These are phyloP conservation scores for Pleurotus citrinopileatus DNA, from an alignment of 768 basidiomycete species.

Conservation along the genomic window DNA sequence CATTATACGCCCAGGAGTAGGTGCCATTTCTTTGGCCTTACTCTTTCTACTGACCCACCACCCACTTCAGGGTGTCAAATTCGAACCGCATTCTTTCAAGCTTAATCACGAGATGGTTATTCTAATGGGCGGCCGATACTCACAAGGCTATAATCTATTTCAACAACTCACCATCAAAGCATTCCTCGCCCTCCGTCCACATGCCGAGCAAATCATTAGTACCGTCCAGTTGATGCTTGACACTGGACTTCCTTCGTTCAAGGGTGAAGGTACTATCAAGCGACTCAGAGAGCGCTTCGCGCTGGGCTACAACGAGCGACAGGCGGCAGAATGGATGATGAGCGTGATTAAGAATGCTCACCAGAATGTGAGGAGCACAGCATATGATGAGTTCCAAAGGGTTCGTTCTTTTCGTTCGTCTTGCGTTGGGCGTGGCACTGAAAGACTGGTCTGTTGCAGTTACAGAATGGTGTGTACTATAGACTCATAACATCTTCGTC, in stretches of 20 bases:
- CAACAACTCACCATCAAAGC: slow-evolving; percentile 93
- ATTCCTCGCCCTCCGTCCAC: slow-evolving; percentile 94
- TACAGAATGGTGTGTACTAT: slow-evolving; percentile 36
- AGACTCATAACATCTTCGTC: not conserved
- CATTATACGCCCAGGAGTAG: slow-evolving; percentile 64
- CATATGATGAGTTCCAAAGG: slow-evolving; percentile 95
- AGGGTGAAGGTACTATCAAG: slow-evolving; percentile 90
- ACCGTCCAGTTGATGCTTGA: slow-evolving; percentile 93
- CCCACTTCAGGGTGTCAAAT: slow-evolving; percentile 83
- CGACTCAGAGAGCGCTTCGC: slow-evolving; percentile 86
- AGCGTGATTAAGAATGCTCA: slow-evolving; percentile 86
- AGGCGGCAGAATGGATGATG: slow-evolving; percentile 95
- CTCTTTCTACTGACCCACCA: slow-evolving; percentile 1
- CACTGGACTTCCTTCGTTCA: slow-evolving; percentile 94
- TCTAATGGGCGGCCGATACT: slow-evolving; percentile 93
- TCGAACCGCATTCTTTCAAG: slow-evolving; percentile 98
- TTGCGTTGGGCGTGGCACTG: not conserved
- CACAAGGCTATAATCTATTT: slow-evolving; percentile 93
- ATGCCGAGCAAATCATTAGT: slow-evolving; percentile 86
- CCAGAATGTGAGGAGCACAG: slow-evolving; percentile 90
- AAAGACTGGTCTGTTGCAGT: slow-evolving; percentile 17
- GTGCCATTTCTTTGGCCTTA: slow-evolving; percentile 16
- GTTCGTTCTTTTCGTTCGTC: slow-evolving; percentile 37
- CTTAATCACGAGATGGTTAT: slow-evolving; percentile 98
- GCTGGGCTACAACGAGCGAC: slow-evolving; percentile 76